Percentiles rank a stretch among this genome's conserved stretches.
These are phyloP conservation scores for Fragilariopsis cylindrus DNA, from an alignment of 108 stramenopile species.

Conservation along the genomic window DNA sequence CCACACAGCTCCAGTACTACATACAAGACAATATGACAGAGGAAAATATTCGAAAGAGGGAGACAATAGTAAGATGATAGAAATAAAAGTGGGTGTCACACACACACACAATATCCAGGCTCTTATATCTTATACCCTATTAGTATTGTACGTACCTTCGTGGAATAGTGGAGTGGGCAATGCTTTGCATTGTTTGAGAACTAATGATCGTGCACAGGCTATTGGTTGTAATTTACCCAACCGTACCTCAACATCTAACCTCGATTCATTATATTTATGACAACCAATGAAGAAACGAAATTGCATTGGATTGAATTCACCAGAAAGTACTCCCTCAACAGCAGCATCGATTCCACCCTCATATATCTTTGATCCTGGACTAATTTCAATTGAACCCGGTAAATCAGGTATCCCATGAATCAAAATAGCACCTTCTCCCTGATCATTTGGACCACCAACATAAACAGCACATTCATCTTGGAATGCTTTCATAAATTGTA, in stretches of 20 bases:
- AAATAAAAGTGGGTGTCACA: not conserved
- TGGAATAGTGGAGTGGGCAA: constrained; percentile 88
- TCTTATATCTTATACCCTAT: constrained; percentile 3
- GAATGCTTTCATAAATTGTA: constrained; percentile 70
- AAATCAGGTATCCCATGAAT: constrained; percentile 79
- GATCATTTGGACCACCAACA: constrained; percentile 76
- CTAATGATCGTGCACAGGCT: constrained; percentile 71
- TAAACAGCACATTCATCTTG: constrained; percentile 68
- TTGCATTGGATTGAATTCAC: constrained; percentile 72
- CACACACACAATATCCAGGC: not conserved
- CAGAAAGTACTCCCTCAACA: constrained; percentile 65
- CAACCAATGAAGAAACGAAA: constrained; percentile 84
- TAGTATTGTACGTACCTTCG: constrained; percentile 49
- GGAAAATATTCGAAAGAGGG: not conserved
- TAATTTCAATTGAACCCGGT: constrained; percentile 68
- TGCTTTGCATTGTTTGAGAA: constrained; percentile 83
- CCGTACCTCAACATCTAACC: constrained; percentile 50
- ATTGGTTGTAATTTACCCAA: constrained; percentile 77
- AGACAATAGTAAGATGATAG: not conserved
- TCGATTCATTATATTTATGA: constrained; percentile 45
- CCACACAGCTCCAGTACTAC: constrained; percentile 75
- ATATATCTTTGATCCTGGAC: constrained; percentile 68
- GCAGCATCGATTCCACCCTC: constrained; percentile 76
- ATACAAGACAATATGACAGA: not conserved
- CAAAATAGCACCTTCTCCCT: constrained; percentile 63